Percentiles rank a stretch among this genome's conserved stretches.
These are phyloP conservation scores for Gossypium laxum DNA, from an alignment of 441 rosid genomes.

Conservation along the genomic window DNA sequence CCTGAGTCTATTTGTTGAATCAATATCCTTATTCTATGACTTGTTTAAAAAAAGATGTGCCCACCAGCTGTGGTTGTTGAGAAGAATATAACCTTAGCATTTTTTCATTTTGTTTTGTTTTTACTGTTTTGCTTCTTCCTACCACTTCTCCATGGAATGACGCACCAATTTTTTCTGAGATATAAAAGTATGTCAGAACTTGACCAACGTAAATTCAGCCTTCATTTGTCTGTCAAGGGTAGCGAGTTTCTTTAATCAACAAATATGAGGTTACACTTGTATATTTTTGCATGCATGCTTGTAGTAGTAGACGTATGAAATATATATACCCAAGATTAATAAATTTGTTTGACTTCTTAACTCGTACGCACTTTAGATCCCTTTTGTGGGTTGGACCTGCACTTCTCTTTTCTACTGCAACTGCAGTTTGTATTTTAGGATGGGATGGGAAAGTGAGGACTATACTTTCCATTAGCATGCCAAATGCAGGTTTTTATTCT, in stretches of 20 bases:
- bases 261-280: neutral
- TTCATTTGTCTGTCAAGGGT: neutral
- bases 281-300: neutral
- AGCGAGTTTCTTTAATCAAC: neutral
- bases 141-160: neutral
- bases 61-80: neutral
- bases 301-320: neutral
- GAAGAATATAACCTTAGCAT: neutral
- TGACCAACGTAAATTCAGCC: too few species aligned
- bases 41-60: neutral
- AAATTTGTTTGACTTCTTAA: conserved; percentile 44
- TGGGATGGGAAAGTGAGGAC: conserved; percentile 97
- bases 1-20: neutral
- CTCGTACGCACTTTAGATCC: conserved; percentile 67
- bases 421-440: conserved; percentile 77
- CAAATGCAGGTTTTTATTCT: conserved; percentile 57
- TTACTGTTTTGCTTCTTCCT: neutral
- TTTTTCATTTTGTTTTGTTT: neutral
- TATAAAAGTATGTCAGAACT: neutral
- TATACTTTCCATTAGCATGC: conserved; percentile 77
- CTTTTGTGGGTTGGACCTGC: conserved; percentile 98
- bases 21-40: neutral
- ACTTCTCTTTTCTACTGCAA: conserved; percentile 82
- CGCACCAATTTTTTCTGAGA: neutral
- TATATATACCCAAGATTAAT: conserved; percentile 6